Evolutionary conservation across 805 yeast genomes (phyloP).

Genomic region (Lipomyces mesembrius): DNA sequence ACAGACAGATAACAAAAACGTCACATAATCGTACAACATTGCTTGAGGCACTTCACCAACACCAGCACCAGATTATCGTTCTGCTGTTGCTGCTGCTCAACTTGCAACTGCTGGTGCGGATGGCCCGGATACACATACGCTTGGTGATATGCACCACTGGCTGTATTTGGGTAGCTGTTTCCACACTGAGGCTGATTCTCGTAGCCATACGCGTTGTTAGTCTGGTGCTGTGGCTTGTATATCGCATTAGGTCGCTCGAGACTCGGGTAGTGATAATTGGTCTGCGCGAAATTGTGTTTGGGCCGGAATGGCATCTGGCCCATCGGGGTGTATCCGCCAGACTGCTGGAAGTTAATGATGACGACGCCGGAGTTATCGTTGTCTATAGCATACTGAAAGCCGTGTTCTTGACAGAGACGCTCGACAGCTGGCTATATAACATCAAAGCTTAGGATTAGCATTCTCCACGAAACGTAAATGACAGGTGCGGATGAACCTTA

Average conservation of each 20-base stretch:
- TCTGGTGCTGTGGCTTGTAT: constrained; percentile 11
- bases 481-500: constrained; percentile 45
- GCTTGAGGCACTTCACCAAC: constrained; percentile 27
- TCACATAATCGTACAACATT: constrained; percentile 34
- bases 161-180: background rate
- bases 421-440: constrained; percentile 72
- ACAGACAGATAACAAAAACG: background rate
- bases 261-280: constrained; percentile 41
- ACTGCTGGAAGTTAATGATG: constrained; percentile 63
- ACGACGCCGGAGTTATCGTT: constrained; percentile 79
- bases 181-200: constrained; percentile 19
- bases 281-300: constrained; percentile 47
- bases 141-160: constrained; percentile 31
- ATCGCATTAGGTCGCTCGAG: constrained; percentile 38
- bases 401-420: constrained; percentile 68
- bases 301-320: constrained; percentile 30
- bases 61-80: constrained; percentile 20
- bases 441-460: background rate
- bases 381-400: constrained; percentile 65
- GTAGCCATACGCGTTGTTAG: constrained; percentile 4
- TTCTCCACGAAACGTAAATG: background rate
- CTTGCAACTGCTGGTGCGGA: constrained; percentile 38
- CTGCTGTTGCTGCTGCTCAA: constrained; percentile 37
- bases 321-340: constrained; percentile 44
- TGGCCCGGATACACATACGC: constrained; percentile 33